Conservation (phyloP, 2,329 filamentous ascomycete species). For the Diaporthe destruens region DNA sequence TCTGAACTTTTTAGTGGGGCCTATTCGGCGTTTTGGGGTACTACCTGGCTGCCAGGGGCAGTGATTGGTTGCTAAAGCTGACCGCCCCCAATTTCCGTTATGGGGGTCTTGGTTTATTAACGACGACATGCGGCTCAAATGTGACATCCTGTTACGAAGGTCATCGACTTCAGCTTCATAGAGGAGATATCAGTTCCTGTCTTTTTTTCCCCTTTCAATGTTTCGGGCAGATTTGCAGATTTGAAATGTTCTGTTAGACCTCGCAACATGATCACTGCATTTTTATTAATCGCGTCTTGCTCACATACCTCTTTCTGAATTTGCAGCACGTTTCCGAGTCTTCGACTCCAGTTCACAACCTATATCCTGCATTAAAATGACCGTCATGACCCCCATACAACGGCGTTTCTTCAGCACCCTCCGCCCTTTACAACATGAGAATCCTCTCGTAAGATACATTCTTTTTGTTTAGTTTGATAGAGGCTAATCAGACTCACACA, state of each 20-base stretch:
- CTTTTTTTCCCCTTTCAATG: background rate
- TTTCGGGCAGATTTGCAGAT: background rate
- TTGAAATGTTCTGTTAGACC: background rate
- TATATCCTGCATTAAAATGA: constrained; percentile 39
- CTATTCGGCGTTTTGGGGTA: constrained; percentile 4
- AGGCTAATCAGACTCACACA: constrained; percentile 52
- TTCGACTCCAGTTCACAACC: background rate
- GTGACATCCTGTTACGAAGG: background rate
- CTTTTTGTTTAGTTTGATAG: background rate
- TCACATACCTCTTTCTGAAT: background rate
- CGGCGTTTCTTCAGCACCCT: constrained; percentile 64
- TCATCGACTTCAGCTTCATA: background rate
- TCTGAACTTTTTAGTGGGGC: constrained; percentile 43
- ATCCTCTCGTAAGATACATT: constrained; percentile 76
- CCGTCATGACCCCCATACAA: constrained; percentile 36
- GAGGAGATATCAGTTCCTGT: too few species aligned
- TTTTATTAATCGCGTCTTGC: background rate
- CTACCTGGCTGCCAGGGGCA: background rate
- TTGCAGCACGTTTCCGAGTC: constrained; percentile 1
- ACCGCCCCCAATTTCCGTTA: background rate
- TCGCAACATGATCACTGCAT: constrained; percentile 1
- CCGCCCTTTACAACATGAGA: constrained; percentile 78
- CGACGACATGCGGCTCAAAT: background rate
- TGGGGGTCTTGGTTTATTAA: background rate
- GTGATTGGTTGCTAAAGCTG: constrained; percentile 25